Evolutionary conservation across 176 grass and related monocot species (phyloP), one percentile per base, ranked within the genome.

Genomic region (Typha latifolia): DNA sequence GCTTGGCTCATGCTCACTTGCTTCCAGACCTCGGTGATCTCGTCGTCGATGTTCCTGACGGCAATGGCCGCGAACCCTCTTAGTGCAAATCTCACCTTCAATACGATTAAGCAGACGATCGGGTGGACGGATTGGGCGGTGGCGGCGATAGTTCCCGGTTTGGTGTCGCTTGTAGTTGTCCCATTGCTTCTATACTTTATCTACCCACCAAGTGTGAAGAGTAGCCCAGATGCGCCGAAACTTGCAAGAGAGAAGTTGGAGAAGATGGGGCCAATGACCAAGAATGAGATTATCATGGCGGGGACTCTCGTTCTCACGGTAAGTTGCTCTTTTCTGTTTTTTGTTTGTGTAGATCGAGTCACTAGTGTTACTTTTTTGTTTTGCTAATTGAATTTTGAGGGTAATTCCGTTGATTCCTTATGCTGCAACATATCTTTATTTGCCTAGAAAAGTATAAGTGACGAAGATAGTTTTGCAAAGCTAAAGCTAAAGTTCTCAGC

Each of bases 101-200:
- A 34, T 69, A 85, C 89, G 3, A 90, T 99, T 9, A 88, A 88
- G 12, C 65, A 99, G 72, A 66, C 51, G 4, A 93, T 99, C 32
- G 89, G 94, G 4, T 99, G 94, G 94, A 99, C 89, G 10, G 85
- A 93, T n/a, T 99, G 89, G 89, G 94, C 89, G 9, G 85, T 86
- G 83, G 89, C 89, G 0, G 94, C 94, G 62, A 81, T 93, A 47
- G 89, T 93, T 47, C 94, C 89, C 0, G 94, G 94, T 6, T 24
- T 99, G 21, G 67, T 93, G 1, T 99, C 89, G 10, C 81, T 99
- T 1, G 29, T 93, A 7, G 68, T 99, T 12, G 94, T 99, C 70
- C 94, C 94, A 0, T 64, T 99, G 15, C 74, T 99, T 23, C 69
- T 93, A 14, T 99, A 99, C 62, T 9, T 93, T 12, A 85, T 99